A percentile compares a stretch with the other conserved stretches of the same genome.
Conservation (phyloP, 768 basidiomycete species). For the Rhodotorula taiwanensis region DNA sequence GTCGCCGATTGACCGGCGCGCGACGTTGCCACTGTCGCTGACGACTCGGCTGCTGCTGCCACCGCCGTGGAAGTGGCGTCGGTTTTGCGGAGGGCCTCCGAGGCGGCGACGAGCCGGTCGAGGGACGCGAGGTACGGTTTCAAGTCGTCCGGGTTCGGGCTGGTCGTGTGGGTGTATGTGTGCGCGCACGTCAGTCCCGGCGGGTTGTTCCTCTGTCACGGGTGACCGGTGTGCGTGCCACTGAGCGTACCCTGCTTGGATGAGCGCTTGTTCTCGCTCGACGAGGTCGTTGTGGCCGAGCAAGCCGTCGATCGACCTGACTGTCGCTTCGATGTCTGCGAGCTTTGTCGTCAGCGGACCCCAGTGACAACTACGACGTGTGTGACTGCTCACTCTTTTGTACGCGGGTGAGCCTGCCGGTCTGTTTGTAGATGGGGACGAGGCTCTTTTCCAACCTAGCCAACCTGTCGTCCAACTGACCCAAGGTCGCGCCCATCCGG, state of each 20-base stretch:
- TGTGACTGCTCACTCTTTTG: slow-evolving; percentile 26
- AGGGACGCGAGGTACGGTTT: slow-evolving; percentile 38
- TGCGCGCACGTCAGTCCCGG: not conserved
- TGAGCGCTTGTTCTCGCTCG: slow-evolving; percentile 36
- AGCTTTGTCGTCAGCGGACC: not conserved
- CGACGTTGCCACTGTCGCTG: no score
- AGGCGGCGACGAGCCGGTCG: slow-evolving; percentile 35
- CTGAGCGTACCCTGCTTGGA: slow-evolving; percentile 22
- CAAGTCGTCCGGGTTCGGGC: slow-evolving; percentile 33
- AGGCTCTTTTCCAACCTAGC: slow-evolving; percentile 38
- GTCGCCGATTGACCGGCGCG: slow-evolving; percentile 33
- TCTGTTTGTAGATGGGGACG: slow-evolving; percentile 39
- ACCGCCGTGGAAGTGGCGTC: slow-evolving; percentile 6
- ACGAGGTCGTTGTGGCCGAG: slow-evolving; percentile 39
- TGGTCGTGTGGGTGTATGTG: not conserved
- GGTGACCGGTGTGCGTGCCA: no score
- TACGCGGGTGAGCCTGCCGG: slow-evolving; percentile 33
- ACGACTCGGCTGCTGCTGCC: slow-evolving; percentile 11
- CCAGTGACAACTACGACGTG: not conserved
- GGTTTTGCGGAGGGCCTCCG: slow-evolving; percentile 35
- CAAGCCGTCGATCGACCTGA: slow-evolving; percentile 39
- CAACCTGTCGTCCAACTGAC: slow-evolving; percentile 39
- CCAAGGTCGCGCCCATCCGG: slow-evolving; percentile 32
- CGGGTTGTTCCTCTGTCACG: not conserved
- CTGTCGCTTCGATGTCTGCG: slow-evolving; percentile 36